Base-by-base conservation (phyloP, 345 rosid genomes). In the Streptanthus diversifolius region DNA sequence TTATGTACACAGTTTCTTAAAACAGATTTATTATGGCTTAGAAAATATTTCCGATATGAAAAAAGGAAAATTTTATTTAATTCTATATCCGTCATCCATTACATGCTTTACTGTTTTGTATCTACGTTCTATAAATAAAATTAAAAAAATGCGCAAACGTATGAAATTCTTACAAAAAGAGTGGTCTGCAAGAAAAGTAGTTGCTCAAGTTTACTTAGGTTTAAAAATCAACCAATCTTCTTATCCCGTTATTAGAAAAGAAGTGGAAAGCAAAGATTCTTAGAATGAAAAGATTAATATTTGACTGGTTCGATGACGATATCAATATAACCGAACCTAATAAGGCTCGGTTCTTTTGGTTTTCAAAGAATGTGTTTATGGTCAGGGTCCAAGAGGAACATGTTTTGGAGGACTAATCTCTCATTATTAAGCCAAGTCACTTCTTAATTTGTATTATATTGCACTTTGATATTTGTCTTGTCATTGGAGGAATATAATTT, bases 161-260 rank as follows among this genome's bases (percentile, higher is more conserved):
- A 36, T 29, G 22, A 36, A 19, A 4, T 56, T 32, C 63, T 56
- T 56, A 39, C 71, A 48, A 67, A 67, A 74, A 37, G 63, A 74
- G 39, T 67, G 78, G 78, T 51, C 14, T 49, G 54, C 62, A 60
- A 49, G 47, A 67, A 59, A 74, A 74, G 73, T 61, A 60, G 56
- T 30, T 51, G 15, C 19, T 49, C 30, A 48, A 67, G 55, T 59
- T 67, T 74, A 74, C 73, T 67, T 29, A 29, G 61, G 73, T 66
- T 39, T 57, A 36, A 58, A 66, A 66, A 74, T 39, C 45, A 58
- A 30, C 68, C 72, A 74, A 74, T 66, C 73, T 67, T 59, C 30
- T 53, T 61, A 75, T 22, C 55, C 62, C 35, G 3, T 35, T 63
- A n/a, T 40, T 15, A 60, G 69, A 68, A 67, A 75, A 61, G 40